Evolutionary conservation across 768 basidiomycete species (phyloP), one percentile per base, ranked within the genome.

Genomic region (Amanita thiersii): DNA sequence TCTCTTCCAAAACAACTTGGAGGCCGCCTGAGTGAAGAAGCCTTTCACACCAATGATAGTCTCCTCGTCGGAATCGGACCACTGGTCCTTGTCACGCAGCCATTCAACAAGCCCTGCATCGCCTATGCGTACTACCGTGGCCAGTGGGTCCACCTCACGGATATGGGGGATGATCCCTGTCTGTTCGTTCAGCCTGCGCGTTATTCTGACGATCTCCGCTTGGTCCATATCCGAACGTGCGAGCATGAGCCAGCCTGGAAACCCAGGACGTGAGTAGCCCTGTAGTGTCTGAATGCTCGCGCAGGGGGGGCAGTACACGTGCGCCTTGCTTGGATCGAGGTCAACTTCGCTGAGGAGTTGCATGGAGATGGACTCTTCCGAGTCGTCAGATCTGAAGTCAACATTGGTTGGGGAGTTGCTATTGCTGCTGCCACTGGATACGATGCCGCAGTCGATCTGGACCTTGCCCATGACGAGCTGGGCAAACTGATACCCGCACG

Each of bases 121-220:
- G 26, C 26, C n/a, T 7, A 28, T 28, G 26, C 26, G 7, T 7
- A n/a, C 7, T 28, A 7, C n/a, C 7, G n/a, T n/a, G 7, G 26
- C 26, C n/a, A n/a, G 7, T 7, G 26, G 26, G n/a, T 28, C 26
- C 7, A 28, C n/a, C n/a, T 28, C 26, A 7, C n/a, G 7, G n/a
- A 28, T n/a, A 28, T 28, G 7, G n/a, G 26, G 26, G 7, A 28
- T 28, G 26, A 7, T 28, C 26, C 26, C 51, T 14, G 40, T 21
- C 11, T 26, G 28, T 35, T 47, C 50, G 18, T 51, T 48, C 10
- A 39, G 31, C 10, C 35, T 36, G 5, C 50, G 44, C n/a, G 50
- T 52, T 30, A 26, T 51, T 19, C 45, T 25, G 4, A 52, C 21
- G 20, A 52, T 52, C 18, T 52, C 50, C 9, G 39, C 33, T 38